These are phyloP conservation scores for Caryopteris hybrid DNA, from an alignment of 305 asterid species.

Conservation along the genomic window DNA sequence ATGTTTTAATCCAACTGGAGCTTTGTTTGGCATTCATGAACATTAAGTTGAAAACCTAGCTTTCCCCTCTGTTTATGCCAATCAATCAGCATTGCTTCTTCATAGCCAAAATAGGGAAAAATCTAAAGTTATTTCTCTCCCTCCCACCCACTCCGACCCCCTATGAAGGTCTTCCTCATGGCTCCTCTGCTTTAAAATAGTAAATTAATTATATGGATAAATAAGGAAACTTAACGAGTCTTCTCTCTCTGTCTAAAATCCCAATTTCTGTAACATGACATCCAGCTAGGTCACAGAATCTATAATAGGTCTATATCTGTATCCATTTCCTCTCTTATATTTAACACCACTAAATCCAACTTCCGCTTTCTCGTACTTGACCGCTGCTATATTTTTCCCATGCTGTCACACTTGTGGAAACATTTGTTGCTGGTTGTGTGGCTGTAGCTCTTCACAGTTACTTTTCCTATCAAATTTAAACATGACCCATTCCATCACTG, in stretches of 20 bases:
- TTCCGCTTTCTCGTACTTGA: not conserved
- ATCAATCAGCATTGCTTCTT: not conserved
- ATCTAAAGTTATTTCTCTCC: not conserved
- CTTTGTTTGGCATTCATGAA: not conserved
- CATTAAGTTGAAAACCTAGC: not conserved
- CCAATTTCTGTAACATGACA: not conserved
- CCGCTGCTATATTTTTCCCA: not conserved
- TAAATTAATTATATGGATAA: not conserved
- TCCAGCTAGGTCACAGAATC: not conserved
- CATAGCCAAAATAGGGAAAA: not conserved
- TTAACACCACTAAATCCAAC: not conserved
- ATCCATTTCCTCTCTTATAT: not conserved
- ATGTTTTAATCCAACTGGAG: not conserved
- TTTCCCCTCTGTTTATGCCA: not conserved
- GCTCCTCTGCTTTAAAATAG: not conserved
- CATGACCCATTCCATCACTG: not conserved
- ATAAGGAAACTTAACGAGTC: not conserved
- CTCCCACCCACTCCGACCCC: not conserved
- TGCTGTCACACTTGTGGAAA: not conserved
- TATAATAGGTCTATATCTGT: not conserved
- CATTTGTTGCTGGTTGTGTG: not conserved
- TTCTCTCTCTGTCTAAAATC: not conserved
- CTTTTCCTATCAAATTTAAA: not conserved
- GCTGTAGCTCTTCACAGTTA: not conserved
- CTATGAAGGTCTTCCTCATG: not conserved